These are phyloP conservation scores for Bruguiera gymnorhiza DNA, from an alignment of 345 rosid species.

Conservation along the genomic window DNA sequence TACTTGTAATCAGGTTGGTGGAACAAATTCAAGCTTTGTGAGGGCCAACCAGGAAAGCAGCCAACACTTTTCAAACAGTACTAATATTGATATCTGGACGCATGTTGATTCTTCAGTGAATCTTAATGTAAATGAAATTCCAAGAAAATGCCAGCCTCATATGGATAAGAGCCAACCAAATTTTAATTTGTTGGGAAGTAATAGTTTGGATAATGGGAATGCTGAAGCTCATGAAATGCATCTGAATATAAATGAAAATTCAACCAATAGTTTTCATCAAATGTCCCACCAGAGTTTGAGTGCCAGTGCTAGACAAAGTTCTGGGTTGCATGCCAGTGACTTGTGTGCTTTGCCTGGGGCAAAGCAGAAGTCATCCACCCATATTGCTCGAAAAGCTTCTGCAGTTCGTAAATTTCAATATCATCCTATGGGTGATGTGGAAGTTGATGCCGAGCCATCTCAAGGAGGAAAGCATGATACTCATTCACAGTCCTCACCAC, in stretches of 20 bases:
- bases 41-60: slow-evolving; percentile 35
- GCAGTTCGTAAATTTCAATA: slow-evolving; percentile 70
- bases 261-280: slow-evolving; percentile 35
- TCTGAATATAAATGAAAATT: slow-evolving; percentile 33
- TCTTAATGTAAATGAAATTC: slow-evolving; percentile 24
- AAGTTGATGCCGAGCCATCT: slow-evolving; percentile 44
- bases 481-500: slow-evolving; percentile 26
- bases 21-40: slow-evolving; percentile 28
- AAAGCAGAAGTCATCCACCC: slow-evolving; percentile 48
- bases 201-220: slow-evolving; percentile 32
- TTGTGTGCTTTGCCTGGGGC: slow-evolving; percentile 37
- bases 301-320: slow-evolving; percentile 39
- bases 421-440: slow-evolving; percentile 93
- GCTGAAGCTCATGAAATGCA: slow-evolving; percentile 29
- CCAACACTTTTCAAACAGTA: slow-evolving; percentile 32
- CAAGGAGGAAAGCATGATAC: slow-evolving; percentile 35
- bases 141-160: slow-evolving; percentile 30
- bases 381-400: slow-evolving; percentile 38
- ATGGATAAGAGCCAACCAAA: slow-evolving; percentile 38
- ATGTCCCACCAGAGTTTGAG: slow-evolving; percentile 28
- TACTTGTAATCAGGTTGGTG: slow-evolving; percentile 32
- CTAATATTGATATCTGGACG: slow-evolving; percentile 48
- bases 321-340: slow-evolving; percentile 46
- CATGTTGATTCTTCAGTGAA: slow-evolving; percentile 36
- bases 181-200: slow-evolving; percentile 48